Percentiles rank a stretch among this genome's conserved stretches.
Conservation (phyloP, 768 basidiomycete species). For the Xerocomus potaroensis region DNA sequence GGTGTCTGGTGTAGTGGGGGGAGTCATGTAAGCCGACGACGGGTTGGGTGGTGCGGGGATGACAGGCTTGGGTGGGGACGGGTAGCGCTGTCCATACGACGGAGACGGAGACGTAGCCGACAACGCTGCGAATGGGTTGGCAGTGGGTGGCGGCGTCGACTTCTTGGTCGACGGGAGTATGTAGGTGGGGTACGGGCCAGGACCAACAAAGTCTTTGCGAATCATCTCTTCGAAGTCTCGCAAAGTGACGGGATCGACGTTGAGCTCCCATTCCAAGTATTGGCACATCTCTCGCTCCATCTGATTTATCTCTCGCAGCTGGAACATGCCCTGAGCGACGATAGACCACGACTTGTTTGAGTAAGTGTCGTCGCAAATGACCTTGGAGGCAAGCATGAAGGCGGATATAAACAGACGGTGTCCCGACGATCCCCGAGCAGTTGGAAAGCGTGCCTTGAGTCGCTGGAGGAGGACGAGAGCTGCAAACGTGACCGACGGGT, state of each 20-base stretch:
- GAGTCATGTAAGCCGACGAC: conserved; percentile 20
- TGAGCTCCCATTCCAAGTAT: conserved; percentile 91
- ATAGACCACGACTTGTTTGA: conserved; percentile 92
- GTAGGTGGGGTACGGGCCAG: conserved; percentile 60
- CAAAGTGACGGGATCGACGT: conserved; percentile 62
- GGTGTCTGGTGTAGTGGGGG: conserved; percentile 46
- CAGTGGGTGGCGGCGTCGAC: conserved; percentile 39
- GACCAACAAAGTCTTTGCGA: conserved; percentile 53
- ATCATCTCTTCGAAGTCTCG: conserved; percentile 59
- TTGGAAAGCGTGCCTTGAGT: conserved; percentile 68
- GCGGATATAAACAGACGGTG: conserved; percentile 70
- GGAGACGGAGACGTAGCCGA: conserved; percentile 27
- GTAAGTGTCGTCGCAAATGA: conserved; percentile 93
- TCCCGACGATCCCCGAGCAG: conserved; percentile 71
- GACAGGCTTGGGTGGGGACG: conserved; percentile 30
- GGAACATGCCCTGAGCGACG: conserved; percentile 85
- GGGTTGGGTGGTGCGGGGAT: conserved; percentile 17
- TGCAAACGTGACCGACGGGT: conserved; percentile 43
- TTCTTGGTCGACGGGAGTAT: conserved; percentile 59
- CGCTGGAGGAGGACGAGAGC: conserved; percentile 51
- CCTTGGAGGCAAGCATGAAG: conserved; percentile 70
- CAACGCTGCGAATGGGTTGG: conserved; percentile 33
- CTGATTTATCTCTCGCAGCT: conserved; percentile 71
- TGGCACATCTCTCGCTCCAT: conserved; percentile 79
- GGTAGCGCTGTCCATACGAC: conserved; percentile 28